Percentiles rank a stretch among this genome's conserved stretches.
These are phyloP conservation scores for Massarina eburnea DNA, from an alignment of 2,329 filamentous ascomycete species.

Conservation along the genomic window DNA sequence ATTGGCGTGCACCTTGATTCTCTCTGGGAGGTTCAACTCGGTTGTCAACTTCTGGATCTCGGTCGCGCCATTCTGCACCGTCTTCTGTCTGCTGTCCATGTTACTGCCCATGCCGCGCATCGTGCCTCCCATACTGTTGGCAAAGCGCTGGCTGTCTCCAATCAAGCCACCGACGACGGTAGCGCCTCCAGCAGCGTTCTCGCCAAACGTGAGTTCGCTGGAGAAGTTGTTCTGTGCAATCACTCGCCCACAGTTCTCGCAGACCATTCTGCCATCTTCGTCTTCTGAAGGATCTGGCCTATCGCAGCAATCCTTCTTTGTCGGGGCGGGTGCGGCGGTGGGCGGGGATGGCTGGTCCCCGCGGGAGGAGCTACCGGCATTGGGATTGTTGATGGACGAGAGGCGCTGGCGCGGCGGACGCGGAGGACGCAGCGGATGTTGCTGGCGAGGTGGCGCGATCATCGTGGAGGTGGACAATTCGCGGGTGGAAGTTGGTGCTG, in stretches of 20 bases:
- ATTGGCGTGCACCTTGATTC: slow-evolving; percentile 43
- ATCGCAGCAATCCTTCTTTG: slow-evolving; percentile 27
- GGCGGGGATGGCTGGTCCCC: slow-evolving; percentile 19
- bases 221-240: slow-evolving; percentile 88
- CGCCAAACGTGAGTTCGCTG: slow-evolving; percentile 87
- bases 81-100: slow-evolving; percentile 62
- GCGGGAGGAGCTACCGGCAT: slow-evolving; percentile 17
- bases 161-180: slow-evolving; percentile 90
- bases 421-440: slow-evolving; percentile 6
- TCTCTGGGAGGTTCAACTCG: slow-evolving; percentile 42
- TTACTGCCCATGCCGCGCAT: slow-evolving; percentile 49
- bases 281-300: slow-evolving; percentile 26
- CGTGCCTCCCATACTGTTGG: slow-evolving; percentile 58
- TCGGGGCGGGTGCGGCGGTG: slow-evolving; percentile 12
- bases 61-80: slow-evolving; percentile 58
- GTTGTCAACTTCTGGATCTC: slow-evolving; percentile 43
- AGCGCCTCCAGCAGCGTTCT: slow-evolving; percentile 81
- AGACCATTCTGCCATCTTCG: slow-evolving; percentile 44
- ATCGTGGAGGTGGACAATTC: slow-evolving; percentile 10
- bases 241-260: slow-evolving; percentile 81
- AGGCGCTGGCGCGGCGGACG: slow-evolving; percentile 24
- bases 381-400: slow-evolving; percentile 23
- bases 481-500: not conserved
- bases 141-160: slow-evolving; percentile 79
- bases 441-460: slow-evolving; percentile 14